phyloP scores from a whole-genome alignment of 768 basidiomycete genomes.

The Cantharellus cinnabarinus region DNA sequence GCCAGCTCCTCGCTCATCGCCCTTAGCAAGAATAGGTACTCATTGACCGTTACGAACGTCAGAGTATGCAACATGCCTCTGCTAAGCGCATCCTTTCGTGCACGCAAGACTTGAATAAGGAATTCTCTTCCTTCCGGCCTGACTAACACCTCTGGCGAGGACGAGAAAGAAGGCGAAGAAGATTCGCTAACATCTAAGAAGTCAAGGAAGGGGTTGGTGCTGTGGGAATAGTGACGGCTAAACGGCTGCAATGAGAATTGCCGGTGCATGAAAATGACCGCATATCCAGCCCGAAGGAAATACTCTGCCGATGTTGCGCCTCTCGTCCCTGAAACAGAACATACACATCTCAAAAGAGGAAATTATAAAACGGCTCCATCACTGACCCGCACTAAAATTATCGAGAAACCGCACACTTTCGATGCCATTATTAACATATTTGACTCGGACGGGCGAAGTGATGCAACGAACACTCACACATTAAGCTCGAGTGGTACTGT shows the following conservation, averaged over 20 bases:
- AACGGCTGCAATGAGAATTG: conserved; percentile 97
- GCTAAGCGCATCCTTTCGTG: conserved; percentile 63
- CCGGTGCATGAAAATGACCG: conserved; percentile 96
- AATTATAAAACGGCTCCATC: not conserved
- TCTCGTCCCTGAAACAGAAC: conserved; percentile 49
- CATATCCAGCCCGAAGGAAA: conserved; percentile 83
- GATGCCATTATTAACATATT: conserved; percentile 12
- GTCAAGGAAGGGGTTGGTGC: conserved; percentile 93
- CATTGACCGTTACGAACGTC: conserved; percentile 85
- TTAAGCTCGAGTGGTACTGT: conserved; percentile 97
- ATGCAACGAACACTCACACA: conserved; percentile 45
- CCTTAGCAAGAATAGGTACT: conserved; percentile 83
- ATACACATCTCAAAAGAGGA: not conserved
- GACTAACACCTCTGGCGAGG: conserved; percentile 31
- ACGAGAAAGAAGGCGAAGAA: conserved; percentile 11
- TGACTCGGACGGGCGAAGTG: conserved; percentile 1
- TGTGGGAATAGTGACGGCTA: conserved; percentile 94
- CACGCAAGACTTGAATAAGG: conserved; percentile 49
- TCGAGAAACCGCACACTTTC: conserved; percentile 92
- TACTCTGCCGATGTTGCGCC: conserved; percentile 97
- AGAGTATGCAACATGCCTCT: conserved; percentile 63
- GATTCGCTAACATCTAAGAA: conserved; percentile 46
- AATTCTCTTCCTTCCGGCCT: conserved; percentile 39
- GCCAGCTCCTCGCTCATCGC: conserved; percentile 61
- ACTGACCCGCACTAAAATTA: conserved; percentile 85